Evolutionary conservation across 108 stramenopile species (phyloP).

Genomic region (Stephanodiscus minutulus): DNA sequence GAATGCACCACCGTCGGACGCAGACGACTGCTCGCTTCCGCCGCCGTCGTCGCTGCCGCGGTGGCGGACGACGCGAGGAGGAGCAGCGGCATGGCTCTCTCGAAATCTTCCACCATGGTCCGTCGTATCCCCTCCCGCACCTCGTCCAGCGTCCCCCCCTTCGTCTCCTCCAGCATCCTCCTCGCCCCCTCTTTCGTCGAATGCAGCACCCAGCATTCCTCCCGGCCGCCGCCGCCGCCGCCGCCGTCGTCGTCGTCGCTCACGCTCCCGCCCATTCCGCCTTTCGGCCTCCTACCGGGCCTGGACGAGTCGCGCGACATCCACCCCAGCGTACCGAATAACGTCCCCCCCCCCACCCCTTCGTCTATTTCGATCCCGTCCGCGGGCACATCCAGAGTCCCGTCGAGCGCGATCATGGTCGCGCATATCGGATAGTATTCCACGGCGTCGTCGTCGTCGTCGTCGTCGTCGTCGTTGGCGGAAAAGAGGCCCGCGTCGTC

Average conservation of each 20-base stretch:
- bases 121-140: conserved; percentile 19
- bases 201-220: conserved; percentile 47
- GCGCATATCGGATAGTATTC: conserved; percentile 24
- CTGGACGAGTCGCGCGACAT: conserved; percentile 44
- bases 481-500: no score
- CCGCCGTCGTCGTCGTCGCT: not conserved
- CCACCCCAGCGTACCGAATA: conserved; percentile 36
- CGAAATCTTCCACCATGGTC: conserved; percentile 23
- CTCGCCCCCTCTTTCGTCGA: conserved; percentile 23
- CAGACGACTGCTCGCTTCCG: not conserved
- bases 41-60: not conserved
- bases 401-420: conserved; percentile 36
- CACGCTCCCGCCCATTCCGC: conserved; percentile 15
- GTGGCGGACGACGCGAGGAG: not conserved
- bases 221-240: not conserved
- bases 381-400: not conserved
- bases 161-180: not conserved
- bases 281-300: no score
- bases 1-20: conserved; percentile 18
- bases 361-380: conserved; percentile 30
- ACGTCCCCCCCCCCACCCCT: not conserved
- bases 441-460: conserved; percentile 17
- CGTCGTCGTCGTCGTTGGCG: conserved; percentile 31
- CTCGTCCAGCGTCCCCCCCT: not conserved
- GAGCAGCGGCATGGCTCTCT: conserved; percentile 15